Conservation (phyloP, 139 green algal genomes). For the Coelastrella sp. region DNA sequence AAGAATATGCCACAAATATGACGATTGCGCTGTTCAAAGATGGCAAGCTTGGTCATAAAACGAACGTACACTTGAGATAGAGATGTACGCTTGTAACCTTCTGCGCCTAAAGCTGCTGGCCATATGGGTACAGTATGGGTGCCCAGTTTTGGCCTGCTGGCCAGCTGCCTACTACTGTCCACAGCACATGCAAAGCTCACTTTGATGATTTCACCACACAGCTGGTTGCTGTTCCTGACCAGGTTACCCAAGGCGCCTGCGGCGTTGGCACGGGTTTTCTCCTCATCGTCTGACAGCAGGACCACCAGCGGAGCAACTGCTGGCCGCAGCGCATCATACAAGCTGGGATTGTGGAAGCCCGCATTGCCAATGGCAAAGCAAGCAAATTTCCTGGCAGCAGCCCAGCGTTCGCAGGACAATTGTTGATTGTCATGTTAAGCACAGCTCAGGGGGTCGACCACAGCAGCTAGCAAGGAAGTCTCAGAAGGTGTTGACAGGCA, state of each 20-base stretch:
- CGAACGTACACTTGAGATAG: too few species aligned
- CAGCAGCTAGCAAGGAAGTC: too few species aligned
- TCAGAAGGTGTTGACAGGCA: too few species aligned
- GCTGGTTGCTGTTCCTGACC: slow-evolving; percentile 81
- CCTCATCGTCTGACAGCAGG: slow-evolving; percentile 72
- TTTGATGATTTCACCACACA: slow-evolving; percentile 84
- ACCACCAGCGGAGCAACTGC: slow-evolving; percentile 81
- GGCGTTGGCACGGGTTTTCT: slow-evolving; percentile 95
- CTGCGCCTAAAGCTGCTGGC: too few species aligned
- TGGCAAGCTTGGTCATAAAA: too few species aligned
- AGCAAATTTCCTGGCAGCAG: slow-evolving; percentile 92
- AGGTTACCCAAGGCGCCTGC: slow-evolving; percentile 97
- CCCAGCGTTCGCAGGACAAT: background rate
- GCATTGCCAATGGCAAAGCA: slow-evolving; percentile 97
- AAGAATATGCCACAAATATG: too few species aligned
- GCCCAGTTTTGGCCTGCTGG: too few species aligned
- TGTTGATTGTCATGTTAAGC: background rate
- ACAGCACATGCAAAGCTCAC: background rate
- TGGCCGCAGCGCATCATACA: slow-evolving; percentile 85
- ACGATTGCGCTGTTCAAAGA: too few species aligned
- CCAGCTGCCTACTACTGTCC: background rate
- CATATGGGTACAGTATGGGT: too few species aligned
- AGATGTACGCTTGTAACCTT: too few species aligned
- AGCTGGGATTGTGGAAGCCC: slow-evolving; percentile 88
- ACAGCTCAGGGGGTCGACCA: too few species aligned